phyloP scores from a whole-genome alignment of 345 rosid species.

The Populus deltoides region DNA sequence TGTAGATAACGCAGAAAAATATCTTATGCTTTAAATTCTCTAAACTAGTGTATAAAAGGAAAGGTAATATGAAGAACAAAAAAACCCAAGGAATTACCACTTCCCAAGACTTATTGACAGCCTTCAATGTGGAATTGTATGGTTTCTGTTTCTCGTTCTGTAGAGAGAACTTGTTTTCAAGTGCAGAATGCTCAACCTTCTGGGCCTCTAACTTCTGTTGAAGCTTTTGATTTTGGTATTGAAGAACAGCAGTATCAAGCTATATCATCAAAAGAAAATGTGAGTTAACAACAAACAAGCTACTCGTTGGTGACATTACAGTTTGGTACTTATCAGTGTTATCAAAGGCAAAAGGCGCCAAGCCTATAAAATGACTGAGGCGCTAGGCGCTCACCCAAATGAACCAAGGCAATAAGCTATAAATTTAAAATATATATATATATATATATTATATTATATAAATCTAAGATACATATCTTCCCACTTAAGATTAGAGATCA shows the following conservation, averaged over 20 bases:
- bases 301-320: not conserved
- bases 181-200: slow-evolving; percentile 63
- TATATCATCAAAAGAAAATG: slow-evolving; percentile 27
- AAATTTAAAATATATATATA: too few species aligned
- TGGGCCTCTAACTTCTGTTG: slow-evolving; percentile 77
- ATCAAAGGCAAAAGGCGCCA: too few species aligned
- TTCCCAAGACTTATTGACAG: slow-evolving; percentile 68
- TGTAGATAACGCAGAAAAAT: slow-evolving; percentile 7
- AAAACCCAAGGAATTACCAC: slow-evolving; percentile 41
- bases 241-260: slow-evolving; percentile 79
- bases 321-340: not conserved
- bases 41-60: not conserved
- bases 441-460: too few species aligned
- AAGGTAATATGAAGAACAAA: not conserved
- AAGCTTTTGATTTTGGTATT: slow-evolving; percentile 85
- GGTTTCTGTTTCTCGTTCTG: slow-evolving; percentile 60
- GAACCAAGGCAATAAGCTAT: too few species aligned
- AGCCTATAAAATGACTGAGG: too few species aligned
- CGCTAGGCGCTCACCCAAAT: too few species aligned
- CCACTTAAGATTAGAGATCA: too few species aligned
- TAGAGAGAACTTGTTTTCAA: slow-evolving; percentile 55
- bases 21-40: not conserved
- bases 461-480: too few species aligned
- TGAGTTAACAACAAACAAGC: slow-evolving; percentile 5
- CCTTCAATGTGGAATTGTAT: slow-evolving; percentile 50